Base-by-base conservation (phyloP, 140 eudicot genomes). In the Artemisia princeps region DNA sequence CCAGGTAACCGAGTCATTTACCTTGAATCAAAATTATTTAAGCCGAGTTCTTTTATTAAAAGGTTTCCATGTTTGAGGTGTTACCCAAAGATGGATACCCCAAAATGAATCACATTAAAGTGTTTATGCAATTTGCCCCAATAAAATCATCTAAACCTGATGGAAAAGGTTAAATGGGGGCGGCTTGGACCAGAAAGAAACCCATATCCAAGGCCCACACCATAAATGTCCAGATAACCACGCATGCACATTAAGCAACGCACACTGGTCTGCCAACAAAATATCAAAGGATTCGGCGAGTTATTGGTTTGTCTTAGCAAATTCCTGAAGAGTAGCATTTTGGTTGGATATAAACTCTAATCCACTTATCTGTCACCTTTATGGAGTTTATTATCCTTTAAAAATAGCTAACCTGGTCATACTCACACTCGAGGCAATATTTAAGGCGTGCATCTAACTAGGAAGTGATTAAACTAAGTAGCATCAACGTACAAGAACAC, bases 261-360 rank as follows among this genome's bases (percentile, higher is more conserved):
- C 55, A 48, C 40, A 46, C 71, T 52, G 14, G 19, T 19, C 63
- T 56, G 71, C 71, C 48, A 53, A 19, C 8, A 9, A 51, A 30
- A 26, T 33, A 33, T 33, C 42, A 33, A 33, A 33, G 42, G 9
- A 8, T 33, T 20, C 0, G 23, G 23, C 23, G 23, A 1, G 23
- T 20, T 20, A 0, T 4, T 22, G 23, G 30, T 55, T 55, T 17
- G 5, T 8, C 60, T 37, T 37, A 37, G 10, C 44, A 37, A 37
- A 37, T 37, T 37, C 44, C 44, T 37, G 44, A 37, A 37, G 10
- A 6, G 44, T 37, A 6, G 44, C 44, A 37, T 37, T 37, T 37
- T 37, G 44, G 9, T 37, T 37, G 8, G 44, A 6, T 37, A 37
- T 37, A 37, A 37, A 6, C 9, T 37, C 9, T 10, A 37, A 37